Evolutionary conservation across 2,329 filamentous ascomycete genomes (phyloP).

Genomic region (Diaporthe destruens): DNA sequence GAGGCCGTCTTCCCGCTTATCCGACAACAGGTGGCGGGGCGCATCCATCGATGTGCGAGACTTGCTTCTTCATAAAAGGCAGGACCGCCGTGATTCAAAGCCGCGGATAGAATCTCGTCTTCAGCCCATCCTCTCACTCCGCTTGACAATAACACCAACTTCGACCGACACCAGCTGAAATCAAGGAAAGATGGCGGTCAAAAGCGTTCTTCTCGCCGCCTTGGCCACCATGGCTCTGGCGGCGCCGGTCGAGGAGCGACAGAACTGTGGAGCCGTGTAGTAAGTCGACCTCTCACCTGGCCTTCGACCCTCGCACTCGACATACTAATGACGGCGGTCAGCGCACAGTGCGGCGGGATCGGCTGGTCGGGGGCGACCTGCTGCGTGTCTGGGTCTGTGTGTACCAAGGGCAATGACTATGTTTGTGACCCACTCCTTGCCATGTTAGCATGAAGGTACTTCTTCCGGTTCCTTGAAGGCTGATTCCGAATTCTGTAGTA

Average conservation of each 20-base stretch:
- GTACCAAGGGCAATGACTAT: constrained; percentile 52
- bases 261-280: constrained; percentile 53
- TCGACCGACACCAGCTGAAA: constrained; percentile 8
- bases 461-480: too few relatives aligned
- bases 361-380: constrained; percentile 59
- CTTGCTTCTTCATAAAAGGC: constrained; percentile 14
- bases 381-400: constrained; percentile 56
- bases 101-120: background rate
- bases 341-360: constrained; percentile 60
- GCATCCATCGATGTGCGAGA: background rate
- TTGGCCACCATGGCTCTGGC: constrained; percentile 55
- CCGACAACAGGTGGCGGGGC: constrained; percentile 20
- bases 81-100: background rate
- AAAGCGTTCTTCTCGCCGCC: constrained; percentile 49
- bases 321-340: constrained; percentile 39
- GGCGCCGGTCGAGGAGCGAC: constrained; percentile 57
- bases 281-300: constrained; percentile 43
- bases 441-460: too few relatives aligned
- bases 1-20: constrained; percentile 30
- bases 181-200: constrained; percentile 45
- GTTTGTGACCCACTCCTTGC: too few relatives aligned
- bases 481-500: constrained; percentile 44
- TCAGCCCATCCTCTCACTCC: constrained; percentile 36
- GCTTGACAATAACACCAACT: constrained; percentile 9
- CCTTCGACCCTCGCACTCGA: background rate